Conservation (phyloP, 1,284 basidiomycete species). For the Somion occarium region DNA sequence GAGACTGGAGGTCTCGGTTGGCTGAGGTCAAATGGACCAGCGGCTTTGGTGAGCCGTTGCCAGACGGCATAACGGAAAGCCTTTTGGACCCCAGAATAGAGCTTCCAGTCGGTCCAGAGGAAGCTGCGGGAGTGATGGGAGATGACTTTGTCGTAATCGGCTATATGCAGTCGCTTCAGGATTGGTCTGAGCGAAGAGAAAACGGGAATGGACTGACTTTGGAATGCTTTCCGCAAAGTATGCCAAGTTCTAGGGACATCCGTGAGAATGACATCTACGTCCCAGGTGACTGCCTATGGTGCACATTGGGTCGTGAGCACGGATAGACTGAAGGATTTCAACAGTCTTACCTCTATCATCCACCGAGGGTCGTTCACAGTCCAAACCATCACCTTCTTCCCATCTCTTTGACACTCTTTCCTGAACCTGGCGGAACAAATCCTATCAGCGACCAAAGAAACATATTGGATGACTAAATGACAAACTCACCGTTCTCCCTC, state of each 20-base stretch:
- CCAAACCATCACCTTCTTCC: conserved; percentile 94
- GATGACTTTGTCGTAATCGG: neutral
- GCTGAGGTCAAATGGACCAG: neutral
- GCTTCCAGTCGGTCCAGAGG: neutral
- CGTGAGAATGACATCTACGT: conserved; percentile 85
- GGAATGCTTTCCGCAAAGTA: conserved; percentile 44
- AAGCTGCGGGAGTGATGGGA: neutral
- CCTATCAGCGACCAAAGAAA: neutral
- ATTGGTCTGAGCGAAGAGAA: neutral
- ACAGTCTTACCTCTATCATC: conserved; percentile 80
- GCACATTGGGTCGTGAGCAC: neutral
- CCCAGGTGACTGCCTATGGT: conserved; percentile 81
- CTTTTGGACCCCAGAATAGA: neutral
- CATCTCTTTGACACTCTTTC: conserved; percentile 69
- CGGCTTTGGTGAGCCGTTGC: neutral
- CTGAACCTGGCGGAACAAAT: conserved; percentile 53
- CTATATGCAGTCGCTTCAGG: neutral
- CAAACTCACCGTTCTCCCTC: conserved; percentile 62
- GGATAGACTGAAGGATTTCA: conserved; percentile 9
- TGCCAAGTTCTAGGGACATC: conserved; percentile 81
- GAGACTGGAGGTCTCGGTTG: neutral
- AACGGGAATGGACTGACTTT: neutral
- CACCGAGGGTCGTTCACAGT: conserved; percentile 90
- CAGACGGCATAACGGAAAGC: neutral
- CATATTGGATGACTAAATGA: neutral